phyloP scores from a whole-genome alignment of 1,139 yeast species.

The Saccharomyces hybrid region DNA sequence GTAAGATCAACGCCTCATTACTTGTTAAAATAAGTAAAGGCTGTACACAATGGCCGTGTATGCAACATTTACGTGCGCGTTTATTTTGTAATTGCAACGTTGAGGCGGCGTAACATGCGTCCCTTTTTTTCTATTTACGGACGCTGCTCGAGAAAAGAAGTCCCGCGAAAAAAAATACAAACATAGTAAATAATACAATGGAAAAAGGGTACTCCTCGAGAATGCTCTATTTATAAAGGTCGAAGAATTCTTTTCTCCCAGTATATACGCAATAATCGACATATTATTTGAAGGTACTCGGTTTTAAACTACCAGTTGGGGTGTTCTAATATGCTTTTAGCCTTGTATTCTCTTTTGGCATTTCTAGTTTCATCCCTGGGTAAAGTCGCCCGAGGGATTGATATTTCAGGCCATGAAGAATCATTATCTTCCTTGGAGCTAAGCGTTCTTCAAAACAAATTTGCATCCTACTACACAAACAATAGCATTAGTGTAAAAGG shows the following conservation, averaged over 20 bases:
- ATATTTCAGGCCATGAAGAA: neutral
- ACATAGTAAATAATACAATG: neutral
- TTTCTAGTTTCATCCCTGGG: neutral
- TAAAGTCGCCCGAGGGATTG: neutral
- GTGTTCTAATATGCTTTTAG: neutral
- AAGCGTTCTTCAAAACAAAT: constrained; percentile 8
- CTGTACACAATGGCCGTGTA: no score
- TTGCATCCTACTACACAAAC: constrained; percentile 8
- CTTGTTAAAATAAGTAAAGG: neutral
- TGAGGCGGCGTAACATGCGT: neutral
- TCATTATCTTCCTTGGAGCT: neutral
- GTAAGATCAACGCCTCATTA: no score
- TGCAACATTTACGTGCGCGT: neutral
- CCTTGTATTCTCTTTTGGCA: neutral
- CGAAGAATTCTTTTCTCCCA: neutral
- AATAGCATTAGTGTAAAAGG: constrained; percentile 30
- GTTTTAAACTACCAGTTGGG: neutral
- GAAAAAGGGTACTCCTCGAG: neutral
- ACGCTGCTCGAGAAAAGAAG: neutral
- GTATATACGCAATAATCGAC: no score
- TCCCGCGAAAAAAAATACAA: neutral
- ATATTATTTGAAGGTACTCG: no score
- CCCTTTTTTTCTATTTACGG: neutral
- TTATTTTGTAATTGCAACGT: neutral
- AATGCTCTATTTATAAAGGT: neutral